Conservation (phyloP, 139 green algal genomes). For the Medakamo hakoo region DNA sequence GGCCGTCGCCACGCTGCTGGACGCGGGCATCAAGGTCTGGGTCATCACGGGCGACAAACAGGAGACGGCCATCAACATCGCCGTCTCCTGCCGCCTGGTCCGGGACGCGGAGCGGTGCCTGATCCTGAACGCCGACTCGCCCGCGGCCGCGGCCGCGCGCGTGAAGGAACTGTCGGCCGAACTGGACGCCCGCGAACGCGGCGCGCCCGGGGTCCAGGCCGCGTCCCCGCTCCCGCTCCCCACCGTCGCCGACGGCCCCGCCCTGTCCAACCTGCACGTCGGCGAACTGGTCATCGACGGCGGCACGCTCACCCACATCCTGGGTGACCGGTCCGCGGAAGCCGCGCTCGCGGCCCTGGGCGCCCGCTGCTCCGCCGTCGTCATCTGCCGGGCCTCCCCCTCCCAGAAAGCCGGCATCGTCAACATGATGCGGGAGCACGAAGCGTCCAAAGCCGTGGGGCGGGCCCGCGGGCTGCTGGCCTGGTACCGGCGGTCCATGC, state of each 20-base stretch:
- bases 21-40: constrained; percentile 74
- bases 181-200: not conserved
- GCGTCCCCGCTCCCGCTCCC: too few relatives aligned
- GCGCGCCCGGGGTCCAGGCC: too few relatives aligned
- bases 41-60: constrained; percentile 78
- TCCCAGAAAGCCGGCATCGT: constrained; percentile 59
- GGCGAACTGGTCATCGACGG: constrained; percentile 70
- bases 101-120: constrained; percentile 36
- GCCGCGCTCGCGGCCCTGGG: constrained; percentile 34
- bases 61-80: constrained; percentile 90
- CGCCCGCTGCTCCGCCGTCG: constrained; percentile 33
- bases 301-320: constrained; percentile 51
- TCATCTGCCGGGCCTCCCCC: constrained; percentile 43
- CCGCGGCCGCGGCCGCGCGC: not conserved
- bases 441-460: constrained; percentile 24
- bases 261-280: constrained; percentile 12
- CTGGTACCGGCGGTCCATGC: constrained; percentile 13
- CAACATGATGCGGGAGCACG: constrained; percentile 42
- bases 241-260: not conserved
- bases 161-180: constrained; percentile 4
- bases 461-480: constrained; percentile 5
- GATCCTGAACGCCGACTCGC: constrained; percentile 25
- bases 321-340: constrained; percentile 24
- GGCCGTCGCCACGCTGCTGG: constrained; percentile 68
- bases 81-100: constrained; percentile 71